phyloP scores from a whole-genome alignment of 2,329 filamentous ascomycete species.

The Fusarium sp. region DNA sequence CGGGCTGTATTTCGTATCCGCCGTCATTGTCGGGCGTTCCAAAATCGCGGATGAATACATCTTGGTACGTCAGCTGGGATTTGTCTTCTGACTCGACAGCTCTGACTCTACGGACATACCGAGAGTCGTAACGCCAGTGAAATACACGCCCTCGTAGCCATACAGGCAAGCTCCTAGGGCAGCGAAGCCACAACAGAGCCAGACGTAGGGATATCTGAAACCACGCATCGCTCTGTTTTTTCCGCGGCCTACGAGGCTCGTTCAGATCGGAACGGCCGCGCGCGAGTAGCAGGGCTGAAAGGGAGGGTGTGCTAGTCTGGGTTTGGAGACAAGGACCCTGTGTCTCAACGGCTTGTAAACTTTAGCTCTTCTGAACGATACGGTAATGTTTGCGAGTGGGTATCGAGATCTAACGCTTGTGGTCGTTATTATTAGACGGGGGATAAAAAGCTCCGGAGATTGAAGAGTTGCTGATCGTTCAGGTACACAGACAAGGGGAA shows the following conservation, averaged over 20 bases:
- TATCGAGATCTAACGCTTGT: too few species aligned
- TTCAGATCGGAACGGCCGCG: constrained; percentile 6
- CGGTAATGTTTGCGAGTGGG: too few species aligned
- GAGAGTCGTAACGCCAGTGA: constrained; percentile 53
- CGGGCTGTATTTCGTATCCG: constrained; percentile 49
- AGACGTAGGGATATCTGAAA: constrained; percentile 52
- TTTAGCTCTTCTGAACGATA: constrained; percentile 3
- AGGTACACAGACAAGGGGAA: too few species aligned
- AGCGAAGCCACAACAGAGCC: constrained; percentile 56
- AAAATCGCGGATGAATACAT: constrained; percentile 55
- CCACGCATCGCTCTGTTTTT: constrained; percentile 22
- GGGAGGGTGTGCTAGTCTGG: constrained; percentile 2
- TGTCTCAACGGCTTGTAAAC: constrained; percentile 5
- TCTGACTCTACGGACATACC: constrained; percentile 36
- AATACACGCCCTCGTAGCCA: constrained; percentile 58
- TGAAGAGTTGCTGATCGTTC: too few species aligned
- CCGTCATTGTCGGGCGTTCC: constrained; percentile 50
- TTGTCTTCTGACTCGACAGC: neutral
- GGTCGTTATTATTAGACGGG: too few species aligned
- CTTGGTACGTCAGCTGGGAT: constrained; percentile 28
- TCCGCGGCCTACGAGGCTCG: neutral
- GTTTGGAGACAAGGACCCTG: neutral
- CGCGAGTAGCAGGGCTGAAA: constrained; percentile 30
- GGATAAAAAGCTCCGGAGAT: neutral
- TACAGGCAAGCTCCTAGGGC: constrained; percentile 57